Base-by-base conservation (phyloP, 169 alveolate species). In the Ichthyophthirius multifiliis region DNA sequence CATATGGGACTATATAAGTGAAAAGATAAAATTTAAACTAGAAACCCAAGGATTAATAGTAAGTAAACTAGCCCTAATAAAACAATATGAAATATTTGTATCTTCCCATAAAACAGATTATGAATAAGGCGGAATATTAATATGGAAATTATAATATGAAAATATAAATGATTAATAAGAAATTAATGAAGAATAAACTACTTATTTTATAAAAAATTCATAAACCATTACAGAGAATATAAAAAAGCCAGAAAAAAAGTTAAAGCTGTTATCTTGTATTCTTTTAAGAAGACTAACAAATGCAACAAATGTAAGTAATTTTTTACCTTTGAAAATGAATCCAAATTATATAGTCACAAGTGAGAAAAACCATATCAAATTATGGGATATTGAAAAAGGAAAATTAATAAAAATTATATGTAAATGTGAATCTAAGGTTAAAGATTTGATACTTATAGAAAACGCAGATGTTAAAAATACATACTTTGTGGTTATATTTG, bases 331-430 rank as follows among this genome's bases (percentile, higher is more conserved):
- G 16, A 55, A 55, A 27, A 55, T 39, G 1, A 55, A 55, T 27
- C 71, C 71, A 3, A 39, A 55, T 55, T 55, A 55, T 55, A 55
- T 55, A 27, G 71, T 55, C 31, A 55, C 71, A 3, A 55, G 71
- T 27, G 71, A 55, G 5, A 34, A n/a, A 12, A 55, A 55, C 34
- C 71, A 55, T 55, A 55, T 55, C 9, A 55, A 55, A 27, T 27
- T 55, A 15, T 55, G 71, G 71, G 71, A 55, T 55, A 55, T 55
- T 1, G 31, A 55, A 27, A 39, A 55, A 55, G 31, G 31, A 23
- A 55, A 55, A 7, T 39, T 55, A 6, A 55, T 55, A 18, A 55
- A 55, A 55, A 55, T 39, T 4, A 27, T 55, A 7, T 55, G 31
- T 39, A 55, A 55, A 55, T 34, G 71, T 3, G 71, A 55, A 5